These are phyloP conservation scores for Ceratobasidium sp. DNA, from an alignment of 1,284 basidiomycete genomes.

Conservation along the genomic window DNA sequence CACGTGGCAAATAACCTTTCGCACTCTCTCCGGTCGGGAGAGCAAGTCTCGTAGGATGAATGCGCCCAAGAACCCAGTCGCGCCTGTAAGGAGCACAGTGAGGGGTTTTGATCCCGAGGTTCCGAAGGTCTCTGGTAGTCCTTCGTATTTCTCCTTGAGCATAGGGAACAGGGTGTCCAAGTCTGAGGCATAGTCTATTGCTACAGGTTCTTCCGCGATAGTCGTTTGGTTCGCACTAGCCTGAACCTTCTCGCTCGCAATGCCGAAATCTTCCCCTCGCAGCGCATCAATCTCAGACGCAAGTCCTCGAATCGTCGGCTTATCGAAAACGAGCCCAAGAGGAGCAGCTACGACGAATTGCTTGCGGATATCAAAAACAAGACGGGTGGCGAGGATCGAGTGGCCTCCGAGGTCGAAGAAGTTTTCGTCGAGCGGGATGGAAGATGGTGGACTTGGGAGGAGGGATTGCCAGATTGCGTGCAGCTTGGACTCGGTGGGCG, in stretches of 20 bases:
- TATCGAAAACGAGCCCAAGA: slow-evolving; percentile 91
- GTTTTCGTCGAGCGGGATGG: slow-evolving; percentile 89
- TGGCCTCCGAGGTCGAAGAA: slow-evolving; percentile 99
- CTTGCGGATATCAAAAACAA: slow-evolving; percentile 98
- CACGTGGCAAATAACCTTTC: slow-evolving; percentile 92
- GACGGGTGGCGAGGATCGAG: slow-evolving; percentile 95
- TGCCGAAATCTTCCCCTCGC: slow-evolving; percentile 82
- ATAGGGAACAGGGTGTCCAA: slow-evolving; percentile 70
- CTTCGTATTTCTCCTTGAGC: slow-evolving; percentile 69
- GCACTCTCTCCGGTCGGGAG: slow-evolving; percentile 67
- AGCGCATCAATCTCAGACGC: slow-evolving; percentile 81
- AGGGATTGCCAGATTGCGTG: slow-evolving; percentile 85
- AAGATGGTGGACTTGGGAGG: slow-evolving; percentile 81
- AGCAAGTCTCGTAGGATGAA: slow-evolving; percentile 91
- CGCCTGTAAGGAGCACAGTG: slow-evolving; percentile 95
- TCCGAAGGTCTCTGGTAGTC: slow-evolving; percentile 62
- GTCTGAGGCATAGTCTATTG: slow-evolving; percentile 78
- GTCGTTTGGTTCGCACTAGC: slow-evolving; percentile 50
- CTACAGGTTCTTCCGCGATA: slow-evolving; percentile 43
- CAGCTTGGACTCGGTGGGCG: slow-evolving; percentile 83
- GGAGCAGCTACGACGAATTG: slow-evolving; percentile 92
- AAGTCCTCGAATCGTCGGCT: slow-evolving; percentile 87
- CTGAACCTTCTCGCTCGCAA: slow-evolving; percentile 57
- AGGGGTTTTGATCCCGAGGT: slow-evolving; percentile 62
- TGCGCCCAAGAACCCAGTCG: slow-evolving; percentile 96